phyloP scores from a whole-genome alignment of 2,329 filamentous ascomycete genomes.

The Hortaea werneckii region DNA sequence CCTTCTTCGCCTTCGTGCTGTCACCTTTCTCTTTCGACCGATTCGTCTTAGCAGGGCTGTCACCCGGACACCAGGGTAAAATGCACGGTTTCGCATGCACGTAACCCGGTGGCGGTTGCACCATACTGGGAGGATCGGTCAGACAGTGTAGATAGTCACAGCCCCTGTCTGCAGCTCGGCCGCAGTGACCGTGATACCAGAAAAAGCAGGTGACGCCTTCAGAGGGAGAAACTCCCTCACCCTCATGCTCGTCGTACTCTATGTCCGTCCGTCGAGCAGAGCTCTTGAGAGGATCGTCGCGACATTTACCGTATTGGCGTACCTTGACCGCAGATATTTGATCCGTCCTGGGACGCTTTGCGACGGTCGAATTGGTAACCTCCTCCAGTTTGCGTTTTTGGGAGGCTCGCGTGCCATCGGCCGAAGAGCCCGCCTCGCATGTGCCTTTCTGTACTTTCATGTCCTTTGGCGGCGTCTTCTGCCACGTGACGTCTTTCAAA shows the following conservation, averaged over 20 bases:
- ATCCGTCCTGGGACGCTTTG: no score
- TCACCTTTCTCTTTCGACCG: background rate
- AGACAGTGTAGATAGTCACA: conserved; percentile 9
- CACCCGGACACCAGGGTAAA: conserved; percentile 14
- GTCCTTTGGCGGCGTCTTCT: background rate
- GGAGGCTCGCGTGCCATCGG: no score
- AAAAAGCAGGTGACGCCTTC: conserved; percentile 9
- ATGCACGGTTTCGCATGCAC: conserved; percentile 6
- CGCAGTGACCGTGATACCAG: conserved; percentile 13
- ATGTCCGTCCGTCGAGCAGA: background rate
- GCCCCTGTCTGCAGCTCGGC: conserved; percentile 1
- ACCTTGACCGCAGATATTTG: no score
- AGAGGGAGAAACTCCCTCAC: background rate
- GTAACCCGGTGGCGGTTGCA: conserved; percentile 12
- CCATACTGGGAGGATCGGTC: conserved; percentile 7
- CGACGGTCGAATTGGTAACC: no score
- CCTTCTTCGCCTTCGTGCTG: background rate
- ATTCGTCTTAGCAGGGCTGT: conserved; percentile 4
- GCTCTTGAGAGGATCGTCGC: background rate
- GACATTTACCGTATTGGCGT: background rate
- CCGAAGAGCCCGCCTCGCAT: no score
- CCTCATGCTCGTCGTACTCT: background rate
- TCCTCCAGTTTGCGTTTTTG: no score
- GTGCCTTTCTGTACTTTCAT: background rate
- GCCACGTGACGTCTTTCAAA: background rate